Evolutionary conservation across 148 eudicot genomes (phyloP).

Genomic region (Vaccinium vitisidaea): DNA sequence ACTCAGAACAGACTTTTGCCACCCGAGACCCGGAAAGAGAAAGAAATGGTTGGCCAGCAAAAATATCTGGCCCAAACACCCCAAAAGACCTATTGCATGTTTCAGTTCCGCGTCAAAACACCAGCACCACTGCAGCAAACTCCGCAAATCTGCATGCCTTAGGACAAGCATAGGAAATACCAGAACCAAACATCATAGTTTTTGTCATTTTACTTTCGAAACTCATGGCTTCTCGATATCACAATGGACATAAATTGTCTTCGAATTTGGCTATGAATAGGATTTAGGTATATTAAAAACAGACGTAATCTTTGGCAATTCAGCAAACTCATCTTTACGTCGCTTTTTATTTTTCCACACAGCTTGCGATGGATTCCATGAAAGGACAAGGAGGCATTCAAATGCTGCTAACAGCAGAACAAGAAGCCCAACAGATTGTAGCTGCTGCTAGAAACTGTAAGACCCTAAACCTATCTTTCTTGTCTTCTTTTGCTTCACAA

Average conservation of each 20-base stretch:
- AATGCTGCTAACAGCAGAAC: constrained; percentile 60
- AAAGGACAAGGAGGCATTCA: constrained; percentile 69
- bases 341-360: neutral
- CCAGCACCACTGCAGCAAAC: no score
- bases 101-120: no score
- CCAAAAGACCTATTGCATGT: no score
- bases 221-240: neutral
- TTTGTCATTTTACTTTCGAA: neutral
- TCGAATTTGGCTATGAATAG: neutral
- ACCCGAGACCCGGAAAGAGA: no score
- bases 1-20: no score
- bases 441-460: constrained; percentile 54
- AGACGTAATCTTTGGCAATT: neutral
- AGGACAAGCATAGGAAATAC: no score
- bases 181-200: neutral
- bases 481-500: neutral
- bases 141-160: no score
- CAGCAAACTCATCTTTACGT: neutral
- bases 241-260: neutral
- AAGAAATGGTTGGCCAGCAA: no score
- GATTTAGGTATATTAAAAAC: neutral
- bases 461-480: neutral
- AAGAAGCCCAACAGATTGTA: constrained; percentile 62
- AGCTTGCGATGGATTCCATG: constrained; percentile 43
- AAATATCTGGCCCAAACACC: no score